phyloP scores from a whole-genome alignment of 768 basidiomycete genomes.

The Psilocybe tampanensis region DNA sequence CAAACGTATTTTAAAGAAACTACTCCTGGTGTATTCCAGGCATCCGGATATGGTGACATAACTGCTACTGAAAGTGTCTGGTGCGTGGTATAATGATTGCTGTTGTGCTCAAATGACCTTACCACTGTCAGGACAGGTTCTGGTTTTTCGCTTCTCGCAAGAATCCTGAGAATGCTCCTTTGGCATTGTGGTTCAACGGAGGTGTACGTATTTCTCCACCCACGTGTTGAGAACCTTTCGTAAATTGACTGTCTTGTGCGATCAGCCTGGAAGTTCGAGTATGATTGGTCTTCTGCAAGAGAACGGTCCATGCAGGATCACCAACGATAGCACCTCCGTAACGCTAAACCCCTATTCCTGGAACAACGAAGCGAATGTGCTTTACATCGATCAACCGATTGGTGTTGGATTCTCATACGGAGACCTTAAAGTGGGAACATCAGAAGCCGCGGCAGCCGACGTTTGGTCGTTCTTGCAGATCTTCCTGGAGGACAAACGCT shows the following conservation, averaged over 20 bases:
- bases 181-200: conserved; percentile 73
- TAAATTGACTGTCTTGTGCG: not conserved
- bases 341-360: conserved; percentile 56
- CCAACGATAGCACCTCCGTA: conserved; percentile 51
- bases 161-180: conserved; percentile 58
- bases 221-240: no score
- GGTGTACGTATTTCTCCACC: conserved; percentile 36
- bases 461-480: conserved; percentile 68
- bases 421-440: conserved; percentile 47
- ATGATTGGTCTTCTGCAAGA: conserved; percentile 78
- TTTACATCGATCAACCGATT: conserved; percentile 70
- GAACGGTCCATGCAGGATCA: conserved; percentile 72
- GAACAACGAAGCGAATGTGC: conserved; percentile 57
- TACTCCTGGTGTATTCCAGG: conserved; percentile 59
- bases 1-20: conserved; percentile 41
- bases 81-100: conserved; percentile 25
- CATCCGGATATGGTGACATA: conserved; percentile 66
- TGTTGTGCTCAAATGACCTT: not conserved
- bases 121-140: conserved; percentile 44
- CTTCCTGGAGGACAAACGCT: conserved; percentile 58
- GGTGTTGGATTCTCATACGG: conserved; percentile 68
- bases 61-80: conserved; percentile 58
- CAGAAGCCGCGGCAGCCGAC: conserved; percentile 54
- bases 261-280: conserved; percentile 55
- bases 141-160: conserved; percentile 70